Base-by-base conservation (phyloP, 768 basidiomycete species). In the Tricholoma saponaceum region DNA sequence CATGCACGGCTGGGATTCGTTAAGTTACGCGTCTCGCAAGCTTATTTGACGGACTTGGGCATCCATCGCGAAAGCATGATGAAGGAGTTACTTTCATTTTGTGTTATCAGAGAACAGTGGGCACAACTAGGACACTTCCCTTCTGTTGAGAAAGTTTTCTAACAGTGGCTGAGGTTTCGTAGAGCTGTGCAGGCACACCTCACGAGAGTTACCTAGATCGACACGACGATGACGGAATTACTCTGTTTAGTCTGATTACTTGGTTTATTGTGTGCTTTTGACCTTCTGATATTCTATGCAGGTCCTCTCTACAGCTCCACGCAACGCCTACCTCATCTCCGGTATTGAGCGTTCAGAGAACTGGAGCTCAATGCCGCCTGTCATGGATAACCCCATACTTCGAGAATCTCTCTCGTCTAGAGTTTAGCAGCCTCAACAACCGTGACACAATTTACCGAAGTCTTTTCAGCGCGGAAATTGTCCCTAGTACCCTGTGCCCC, bases 1-100 rank as follows among this genome's bases (percentile, higher is more conserved):
- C n/a, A 23, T 58, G 5, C 43, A 52, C 32, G 57, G 57, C 3
- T 30, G 43, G 51, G n/a, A 13, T 53, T 58, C 25, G 14, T 54
- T 12, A 25, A 57, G 5, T 8, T 52, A n/a, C 43, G 18, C 41
- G 14, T 14, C n/a, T n/a, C n/a, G n/a, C n/a, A n/a, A n/a, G n/a
- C n/a, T n/a, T n/a, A n/a, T n/a, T n/a, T n/a, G n/a, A 30, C 28
- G 28, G 28, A 30, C 8, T 30, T 30, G 28, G 28, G 35, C 28
- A 16, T 12, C 4, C 35, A 4, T 13, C 2, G 35, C 14, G 7
- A 13, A 2, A 35, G 35, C 35, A 35, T 13, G 35, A 35, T 9
- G 35, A 35, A 14, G 35, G 35, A 35, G 2, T 35, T 35, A 35
- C 30, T 35, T 13, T 35, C 35, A 35, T 33, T 33, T 33, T 2